Conservation (phyloP, 768 basidiomycete genomes). For the Kwoniella heveanensis region DNA sequence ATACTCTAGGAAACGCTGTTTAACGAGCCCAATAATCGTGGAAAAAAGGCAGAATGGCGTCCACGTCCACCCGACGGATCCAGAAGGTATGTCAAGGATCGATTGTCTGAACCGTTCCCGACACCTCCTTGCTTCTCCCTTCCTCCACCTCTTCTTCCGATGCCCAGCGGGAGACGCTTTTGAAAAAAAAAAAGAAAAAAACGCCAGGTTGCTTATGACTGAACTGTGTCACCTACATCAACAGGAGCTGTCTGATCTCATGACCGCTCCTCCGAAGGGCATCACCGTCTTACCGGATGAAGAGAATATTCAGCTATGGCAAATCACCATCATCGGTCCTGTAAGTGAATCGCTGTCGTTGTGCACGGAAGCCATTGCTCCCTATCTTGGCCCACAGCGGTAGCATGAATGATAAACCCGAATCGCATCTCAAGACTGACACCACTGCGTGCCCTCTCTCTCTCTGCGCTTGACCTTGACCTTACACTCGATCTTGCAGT, state of each 20-base stretch:
- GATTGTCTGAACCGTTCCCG: not conserved
- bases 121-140: no score
- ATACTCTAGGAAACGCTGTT: no score
- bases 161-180: no score
- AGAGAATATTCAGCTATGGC: conserved; percentile 50
- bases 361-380: no score
- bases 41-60: conserved; percentile 10
- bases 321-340: conserved; percentile 51
- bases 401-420: no score
- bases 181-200: no score
- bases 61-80: conserved; percentile 34
- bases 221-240: no score
- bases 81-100: conserved; percentile 35
- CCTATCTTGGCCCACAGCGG: no score
- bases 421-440: no score
- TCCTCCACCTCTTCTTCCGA: no score
- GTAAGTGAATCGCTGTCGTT: conserved; percentile 32
- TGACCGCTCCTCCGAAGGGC: conserved; percentile 36
- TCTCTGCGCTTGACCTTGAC: not conserved
- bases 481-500: no score
- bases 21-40: no score
- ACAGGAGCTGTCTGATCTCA: conserved; percentile 49
- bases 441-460: not conserved
- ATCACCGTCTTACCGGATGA: conserved; percentile 52
- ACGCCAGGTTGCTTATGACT: not conserved